Evolutionary conservation across 495 filamentous ascomycete genomes (phyloP), one percentile per base, ranked within the genome.

Genomic region (Darksidea phi): DNA sequence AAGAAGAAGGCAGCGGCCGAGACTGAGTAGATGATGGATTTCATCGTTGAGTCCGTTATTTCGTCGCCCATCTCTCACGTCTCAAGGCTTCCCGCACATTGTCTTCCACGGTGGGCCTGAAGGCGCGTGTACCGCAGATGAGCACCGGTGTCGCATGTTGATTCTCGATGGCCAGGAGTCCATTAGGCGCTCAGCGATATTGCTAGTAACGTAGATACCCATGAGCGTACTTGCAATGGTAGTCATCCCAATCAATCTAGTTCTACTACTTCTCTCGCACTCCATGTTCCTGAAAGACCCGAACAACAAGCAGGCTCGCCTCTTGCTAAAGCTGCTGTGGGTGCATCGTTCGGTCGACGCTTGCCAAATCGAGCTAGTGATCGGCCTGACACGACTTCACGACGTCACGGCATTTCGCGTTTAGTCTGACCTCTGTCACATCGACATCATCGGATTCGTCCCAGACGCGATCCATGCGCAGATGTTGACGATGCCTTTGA

Each of bases 1-100:
- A 61, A 62, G 61, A 69, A 67, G 67, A 72, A 71, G 60, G 67
- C 56, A 41, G 47, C 55, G 18, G 62, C 60, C 21, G 60, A 54
- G 25, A 64, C 69, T 1, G 59, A 67, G 42, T 64, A 32, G 28
- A 32, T 32, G 4, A 32, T 4, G 4, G 10, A 32, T 32, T 10
- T 32, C 28, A 3, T 32, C 3, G 28, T 32, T 10, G 28, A 32
- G 28, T 10, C 28, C 10, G 4, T 32, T 10, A 10, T 32, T 3
- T 32, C n/a, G 28, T 32, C 10, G 10, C 10, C 10, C 28, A 32
- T 4, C 28, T 10, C 3, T 32, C 28, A 10, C 28, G 3, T 4
- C 4, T 10, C 28, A 32, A 32, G 28, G 10, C 28, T 32, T 32
- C 28, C 28, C 10, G 28, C 10, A 10, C 28, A 32, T 10, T 32